These are phyloP conservation scores for Rhizomucor miehei DNA, from an alignment of 371 early-diverging fungal genomes.

Conservation along the genomic window DNA sequence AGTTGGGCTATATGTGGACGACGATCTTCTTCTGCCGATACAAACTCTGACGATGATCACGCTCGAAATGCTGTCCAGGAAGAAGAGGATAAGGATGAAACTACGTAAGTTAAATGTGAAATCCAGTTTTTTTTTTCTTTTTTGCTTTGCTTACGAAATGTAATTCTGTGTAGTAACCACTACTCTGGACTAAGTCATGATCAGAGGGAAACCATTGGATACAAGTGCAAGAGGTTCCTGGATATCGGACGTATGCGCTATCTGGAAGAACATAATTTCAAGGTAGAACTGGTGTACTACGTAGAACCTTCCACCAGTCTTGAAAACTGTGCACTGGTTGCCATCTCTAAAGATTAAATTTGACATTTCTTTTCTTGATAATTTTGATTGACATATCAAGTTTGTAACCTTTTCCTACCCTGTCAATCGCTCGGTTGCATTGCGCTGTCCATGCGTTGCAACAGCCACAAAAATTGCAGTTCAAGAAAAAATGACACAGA, in stretches of 20 bases:
- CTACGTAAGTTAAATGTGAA: conserved; percentile 50
- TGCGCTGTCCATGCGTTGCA: no score
- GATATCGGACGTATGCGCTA: conserved; percentile 67
- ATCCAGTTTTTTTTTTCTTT: background rate
- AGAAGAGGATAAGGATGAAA: conserved; percentile 44
- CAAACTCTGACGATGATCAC: conserved; percentile 44
- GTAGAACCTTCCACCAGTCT: conserved; percentile 59
- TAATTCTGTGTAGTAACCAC: conserved; percentile 37
- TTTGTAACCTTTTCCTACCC: no score
- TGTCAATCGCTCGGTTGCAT: no score
- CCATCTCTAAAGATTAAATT: conserved; percentile 32
- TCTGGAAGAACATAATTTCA: conserved; percentile 51
- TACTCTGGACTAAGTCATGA: conserved; percentile 58
- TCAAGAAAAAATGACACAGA: no score
- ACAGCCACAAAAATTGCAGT: no score
- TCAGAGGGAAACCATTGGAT: conserved; percentile 67
- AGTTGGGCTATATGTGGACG: conserved; percentile 73
- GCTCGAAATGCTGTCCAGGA: conserved; percentile 36
- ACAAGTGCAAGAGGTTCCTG: conserved; percentile 72
- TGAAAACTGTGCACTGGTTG: conserved; percentile 75
- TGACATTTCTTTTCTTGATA: background rate
- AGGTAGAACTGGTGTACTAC: conserved; percentile 66
- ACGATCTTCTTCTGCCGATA: conserved; percentile 11
- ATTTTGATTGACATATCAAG: no score
- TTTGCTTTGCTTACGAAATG: background rate